Evolutionary conservation across 2,329 filamentous ascomycete genomes (phyloP), one percentile per base, ranked within the genome.

Genomic region (Aspergillus fischeri): DNA sequence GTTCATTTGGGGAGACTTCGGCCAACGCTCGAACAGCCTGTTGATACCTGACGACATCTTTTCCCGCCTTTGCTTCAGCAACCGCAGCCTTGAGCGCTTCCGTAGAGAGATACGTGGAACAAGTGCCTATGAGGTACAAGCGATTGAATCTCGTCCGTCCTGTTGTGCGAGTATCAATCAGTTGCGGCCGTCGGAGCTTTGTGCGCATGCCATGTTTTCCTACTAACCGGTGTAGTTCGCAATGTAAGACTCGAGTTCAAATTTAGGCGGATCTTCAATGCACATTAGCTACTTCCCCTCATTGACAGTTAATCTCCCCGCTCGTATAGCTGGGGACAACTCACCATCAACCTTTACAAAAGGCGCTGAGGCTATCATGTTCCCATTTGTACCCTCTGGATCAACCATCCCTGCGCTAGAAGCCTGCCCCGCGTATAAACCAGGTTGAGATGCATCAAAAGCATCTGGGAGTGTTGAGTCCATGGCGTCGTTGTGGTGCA

Each of bases 181-280:
- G 52, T 57, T 28, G 62, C 51, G 47, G 27, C 21, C 53, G 5
- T 57, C 50, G 25, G 29, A 29, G 14, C 5, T 48, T 42, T 17
- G 20, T 25, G 32, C 20, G 48, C 10, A 14, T 52, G 8, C 20
- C 32, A 38, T 9, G 5, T 11, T 0, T 5, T 51, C 51, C 53
- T 5, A 63, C 78, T 49, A 76, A 92, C 92, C 91, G 71, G 80
- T 82, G 75, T 97, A 99, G 70, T 97, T 96, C 63, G 88, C 83
- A 51, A 96, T 89, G 74, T 97, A 97, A 41, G 89, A 85, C 60
- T 97, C 91, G 45, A 99, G 83, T 67, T 97, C 94, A 65, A 97
- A 88, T 70, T 93, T 96, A 9, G 93, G 92, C 6, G 84, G 76
- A 50, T 91, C 90, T 93, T 35, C 11, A 11, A 51, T 47, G 9